phyloP scores from a whole-genome alignment of 306 rosid genomes.

The Gynostemma pentaphyllum region DNA sequence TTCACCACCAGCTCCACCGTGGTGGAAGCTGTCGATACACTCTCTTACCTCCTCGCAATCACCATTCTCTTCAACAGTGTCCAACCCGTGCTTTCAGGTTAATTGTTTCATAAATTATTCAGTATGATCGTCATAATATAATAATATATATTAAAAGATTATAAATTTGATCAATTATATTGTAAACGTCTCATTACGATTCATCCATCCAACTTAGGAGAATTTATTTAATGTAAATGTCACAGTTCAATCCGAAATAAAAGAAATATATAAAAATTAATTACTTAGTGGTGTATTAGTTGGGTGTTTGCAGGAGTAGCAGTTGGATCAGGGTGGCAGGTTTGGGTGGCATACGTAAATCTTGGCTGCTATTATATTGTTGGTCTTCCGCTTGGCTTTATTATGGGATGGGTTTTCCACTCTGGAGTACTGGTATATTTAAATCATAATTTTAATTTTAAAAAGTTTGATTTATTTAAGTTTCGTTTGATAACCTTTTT shows the following conservation, averaged over 20 bases:
- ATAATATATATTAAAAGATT: too few relatives aligned
- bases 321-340: constrained; percentile 70
- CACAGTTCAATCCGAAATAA: too few relatives aligned
- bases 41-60: constrained; percentile 33
- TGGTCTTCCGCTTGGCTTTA: constrained; percentile 19
- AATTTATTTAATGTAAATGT: background rate
- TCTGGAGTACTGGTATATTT: background rate
- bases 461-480: too few relatives aligned
- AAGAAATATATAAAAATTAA: background rate
- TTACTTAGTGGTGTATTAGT: too few relatives aligned
- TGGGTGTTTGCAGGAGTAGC: constrained; percentile 22
- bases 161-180: too few relatives aligned
- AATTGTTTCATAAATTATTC: too few relatives aligned
- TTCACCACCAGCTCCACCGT: constrained; percentile 43
- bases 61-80: constrained; percentile 60
- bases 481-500: too few relatives aligned
- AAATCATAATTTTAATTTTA: too few relatives aligned
- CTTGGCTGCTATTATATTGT: constrained; percentile 40
- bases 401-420: background rate
- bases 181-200: too few relatives aligned
- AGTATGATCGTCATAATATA: too few relatives aligned
- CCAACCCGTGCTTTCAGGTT: constrained; percentile 65
- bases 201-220: background rate
- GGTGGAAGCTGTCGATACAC: constrained; percentile 27
- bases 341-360: constrained; percentile 39